A percentile compares a stretch with the other conserved stretches of the same genome.
Evolutionary conservation across 441 rosid species (phyloP).

Genomic region (Euphorbia corollata): DNA sequence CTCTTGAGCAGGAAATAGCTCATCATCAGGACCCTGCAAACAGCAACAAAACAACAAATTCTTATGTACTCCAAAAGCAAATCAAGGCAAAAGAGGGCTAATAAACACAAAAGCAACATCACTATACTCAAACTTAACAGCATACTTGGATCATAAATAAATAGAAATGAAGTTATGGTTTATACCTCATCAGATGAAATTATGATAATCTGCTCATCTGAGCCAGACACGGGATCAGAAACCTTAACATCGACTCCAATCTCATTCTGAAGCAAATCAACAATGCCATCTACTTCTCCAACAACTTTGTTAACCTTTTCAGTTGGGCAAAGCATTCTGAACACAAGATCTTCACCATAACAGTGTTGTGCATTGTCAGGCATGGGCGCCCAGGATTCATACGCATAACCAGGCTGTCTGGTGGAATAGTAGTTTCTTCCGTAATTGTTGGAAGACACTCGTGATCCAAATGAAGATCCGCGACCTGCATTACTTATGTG

Average conservation of each 20-base stretch:
- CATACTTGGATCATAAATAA: background rate
- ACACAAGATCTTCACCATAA: constrained; percentile 71
- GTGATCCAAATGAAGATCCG: constrained; percentile 43
- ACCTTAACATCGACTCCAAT: constrained; percentile 83
- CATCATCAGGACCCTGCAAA: constrained; percentile 82
- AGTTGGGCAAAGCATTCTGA: constrained; percentile 77
- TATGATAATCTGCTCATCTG: constrained; percentile 76
- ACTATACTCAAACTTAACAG: no score
- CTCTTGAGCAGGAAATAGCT: constrained; percentile 94
- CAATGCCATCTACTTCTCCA: constrained; percentile 69
- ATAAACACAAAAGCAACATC: no score
- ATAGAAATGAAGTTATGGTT: constrained; percentile 8
- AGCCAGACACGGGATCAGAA: constrained; percentile 66
- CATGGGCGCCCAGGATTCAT: constrained; percentile 39
- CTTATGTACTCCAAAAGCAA: constrained; percentile 14
- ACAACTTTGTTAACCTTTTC: constrained; percentile 61
- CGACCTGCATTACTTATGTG: constrained; percentile 41
- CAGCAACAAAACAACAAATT: constrained; percentile 14
- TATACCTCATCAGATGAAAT: constrained; percentile 87
- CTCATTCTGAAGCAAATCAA: constrained; percentile 76
- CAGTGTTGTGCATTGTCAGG: constrained; percentile 50
- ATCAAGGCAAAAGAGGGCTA: background rate
- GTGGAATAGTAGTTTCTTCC: constrained; percentile 48
- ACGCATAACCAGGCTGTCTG: constrained; percentile 41
- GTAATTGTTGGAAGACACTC: constrained; percentile 36